Percentiles rank a stretch among this genome's conserved stretches.
These are phyloP conservation scores for Asterionellopsis glacialis DNA, from an alignment of 108 stramenopile genomes.

Conservation along the genomic window DNA sequence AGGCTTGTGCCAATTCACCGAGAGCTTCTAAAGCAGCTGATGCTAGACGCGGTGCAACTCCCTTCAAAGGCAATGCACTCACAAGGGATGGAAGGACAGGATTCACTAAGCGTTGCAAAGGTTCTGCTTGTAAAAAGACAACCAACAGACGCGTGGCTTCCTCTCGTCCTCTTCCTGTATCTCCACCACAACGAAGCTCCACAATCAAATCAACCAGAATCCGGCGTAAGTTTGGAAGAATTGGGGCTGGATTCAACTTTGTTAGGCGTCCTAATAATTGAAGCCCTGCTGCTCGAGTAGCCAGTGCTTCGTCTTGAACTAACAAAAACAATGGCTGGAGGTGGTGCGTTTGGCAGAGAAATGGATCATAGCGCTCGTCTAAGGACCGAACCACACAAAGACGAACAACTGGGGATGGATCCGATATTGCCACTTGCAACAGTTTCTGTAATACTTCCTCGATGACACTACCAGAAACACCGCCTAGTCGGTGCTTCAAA, in stretches of 20 bases:
- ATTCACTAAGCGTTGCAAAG: constrained; percentile 64
- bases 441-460: constrained; percentile 82
- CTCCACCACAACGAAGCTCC: constrained; percentile 73
- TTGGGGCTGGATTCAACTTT: constrained; percentile 76
- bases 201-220: constrained; percentile 69
- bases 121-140: constrained; percentile 68
- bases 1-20: constrained; percentile 87
- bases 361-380: constrained; percentile 81
- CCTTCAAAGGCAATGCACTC: constrained; percentile 57
- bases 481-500: constrained; percentile 38
- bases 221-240: constrained; percentile 72
- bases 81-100: constrained; percentile 74
- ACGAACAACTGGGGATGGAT: constrained; percentile 80
- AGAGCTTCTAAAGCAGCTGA: constrained; percentile 87
- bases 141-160: constrained; percentile 77
- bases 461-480: constrained; percentile 55
- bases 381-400: constrained; percentile 78
- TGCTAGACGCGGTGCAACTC: constrained; percentile 65
- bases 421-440: constrained; percentile 77
- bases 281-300: constrained; percentile 76
- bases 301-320: constrained; percentile 85
- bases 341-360: constrained; percentile 79
- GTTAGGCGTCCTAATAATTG: constrained; percentile 83
- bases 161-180: constrained; percentile 62
- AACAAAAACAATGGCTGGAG: constrained; percentile 78